These are phyloP conservation scores for Podosphaera aphanis DNA, from an alignment of 2,329 filamentous ascomycete genomes.

Conservation along the genomic window DNA sequence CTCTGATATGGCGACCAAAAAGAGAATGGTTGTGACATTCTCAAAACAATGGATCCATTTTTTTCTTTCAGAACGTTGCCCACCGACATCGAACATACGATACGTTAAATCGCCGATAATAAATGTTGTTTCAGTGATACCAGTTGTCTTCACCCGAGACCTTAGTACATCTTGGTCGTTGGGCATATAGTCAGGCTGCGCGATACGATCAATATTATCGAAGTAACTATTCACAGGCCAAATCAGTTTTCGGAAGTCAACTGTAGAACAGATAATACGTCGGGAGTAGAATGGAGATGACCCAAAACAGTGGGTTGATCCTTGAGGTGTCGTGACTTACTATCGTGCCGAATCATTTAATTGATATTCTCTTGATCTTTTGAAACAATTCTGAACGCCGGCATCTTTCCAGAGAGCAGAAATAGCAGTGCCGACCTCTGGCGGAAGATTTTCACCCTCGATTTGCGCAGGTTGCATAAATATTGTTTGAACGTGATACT, in stretches of 20 bases:
- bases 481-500: conserved; percentile 17
- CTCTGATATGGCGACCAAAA: conserved; percentile 84
- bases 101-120: conserved; percentile 83
- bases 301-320: too few relatives aligned
- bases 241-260: not conserved
- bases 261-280: not conserved
- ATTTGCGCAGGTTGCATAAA: conserved; percentile 31
- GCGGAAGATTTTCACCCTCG: conserved; percentile 59
- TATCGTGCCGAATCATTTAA: conserved; percentile 90
- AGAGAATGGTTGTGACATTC: conserved; percentile 67
- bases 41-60: conserved; percentile 67
- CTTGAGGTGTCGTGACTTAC: conserved; percentile 34
- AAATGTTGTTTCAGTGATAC: conserved; percentile 89
- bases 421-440: conserved; percentile 59
- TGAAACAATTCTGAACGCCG: conserved; percentile 68
- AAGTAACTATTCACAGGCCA: conserved; percentile 42
- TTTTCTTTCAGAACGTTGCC: conserved; percentile 51
- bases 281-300: too few relatives aligned
- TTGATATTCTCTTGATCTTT: conserved; percentile 71
- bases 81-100: conserved; percentile 69
- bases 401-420: conserved; percentile 62
- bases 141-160: conserved; percentile 75
- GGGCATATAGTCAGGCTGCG: conserved; percentile 57
- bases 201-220: conserved; percentile 51
- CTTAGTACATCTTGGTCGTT: conserved; percentile 88